phyloP scores from a whole-genome alignment of 2,329 filamentous ascomycete genomes.

The Hypoxylon sp. region DNA sequence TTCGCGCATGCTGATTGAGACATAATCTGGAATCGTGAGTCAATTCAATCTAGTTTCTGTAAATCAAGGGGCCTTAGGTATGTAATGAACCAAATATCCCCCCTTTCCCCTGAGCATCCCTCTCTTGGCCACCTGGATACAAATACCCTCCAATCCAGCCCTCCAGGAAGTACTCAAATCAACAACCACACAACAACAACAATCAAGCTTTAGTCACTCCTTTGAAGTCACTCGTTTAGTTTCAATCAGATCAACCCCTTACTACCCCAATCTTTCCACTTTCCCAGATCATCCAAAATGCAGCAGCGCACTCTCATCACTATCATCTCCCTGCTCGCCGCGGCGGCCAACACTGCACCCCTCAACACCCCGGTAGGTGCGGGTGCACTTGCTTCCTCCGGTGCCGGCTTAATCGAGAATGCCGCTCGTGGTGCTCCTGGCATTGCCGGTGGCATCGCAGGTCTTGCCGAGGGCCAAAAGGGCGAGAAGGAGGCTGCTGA shows the following conservation, averaged over 20 bases:
- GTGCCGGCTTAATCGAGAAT: slow-evolving; percentile 9
- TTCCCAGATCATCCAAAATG: slow-evolving; percentile 34
- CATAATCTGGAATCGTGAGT: slow-evolving; percentile 72
- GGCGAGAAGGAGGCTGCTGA: slow-evolving; percentile 4
- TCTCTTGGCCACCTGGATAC: slow-evolving; percentile 14
- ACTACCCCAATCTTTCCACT: not conserved
- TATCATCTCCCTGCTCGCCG: slow-evolving; percentile 40
- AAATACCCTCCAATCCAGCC: slow-evolving; percentile 28
- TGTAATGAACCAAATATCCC: slow-evolving; percentile 19
- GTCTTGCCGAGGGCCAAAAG: slow-evolving; percentile 7
- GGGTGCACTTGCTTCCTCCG: slow-evolving; percentile 20
- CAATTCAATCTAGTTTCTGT: slow-evolving; percentile 78
- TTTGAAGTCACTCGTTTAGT: slow-evolving; percentile 39
- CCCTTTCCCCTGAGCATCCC: slow-evolving; percentile 1
- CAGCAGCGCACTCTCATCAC: slow-evolving; percentile 39
- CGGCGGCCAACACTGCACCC: slow-evolving; percentile 30
- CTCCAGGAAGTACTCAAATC: not conserved
- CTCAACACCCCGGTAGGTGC: slow-evolving; percentile 11
- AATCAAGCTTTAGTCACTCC: slow-evolving; percentile 28
- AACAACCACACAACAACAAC: slow-evolving; percentile 18
- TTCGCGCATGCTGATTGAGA: slow-evolving; percentile 22
- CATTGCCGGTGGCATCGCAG: not conserved
- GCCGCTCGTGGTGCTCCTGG: not conserved
- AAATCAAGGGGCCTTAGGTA: slow-evolving; percentile 37
- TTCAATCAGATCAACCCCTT: not conserved